Evolutionary conservation across 1,284 basidiomycete genomes (phyloP).

Genomic region (Cutaneotrichosporon mucoides): DNA sequence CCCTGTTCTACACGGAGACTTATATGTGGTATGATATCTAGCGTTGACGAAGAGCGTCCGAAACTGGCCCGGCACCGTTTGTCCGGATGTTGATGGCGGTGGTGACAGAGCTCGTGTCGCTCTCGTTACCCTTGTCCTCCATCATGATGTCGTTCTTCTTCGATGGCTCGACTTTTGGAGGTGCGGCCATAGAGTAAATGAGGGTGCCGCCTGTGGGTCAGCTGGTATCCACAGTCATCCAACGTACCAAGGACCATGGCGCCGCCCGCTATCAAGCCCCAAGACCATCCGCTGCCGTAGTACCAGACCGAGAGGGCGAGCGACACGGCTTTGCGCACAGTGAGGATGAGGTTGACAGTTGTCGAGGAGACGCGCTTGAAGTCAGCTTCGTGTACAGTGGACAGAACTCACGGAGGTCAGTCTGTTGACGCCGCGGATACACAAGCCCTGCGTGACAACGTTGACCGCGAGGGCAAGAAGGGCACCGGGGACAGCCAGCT

Average conservation of each 20-base stretch:
- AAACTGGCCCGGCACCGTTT: background rate
- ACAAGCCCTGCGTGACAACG: constrained; percentile 78
- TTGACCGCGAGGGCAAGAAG: constrained; percentile 68
- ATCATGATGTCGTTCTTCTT: background rate
- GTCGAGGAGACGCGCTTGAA: constrained; percentile 61
- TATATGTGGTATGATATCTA: background rate
- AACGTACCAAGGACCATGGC: constrained; percentile 37
- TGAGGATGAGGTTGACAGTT: constrained; percentile 81
- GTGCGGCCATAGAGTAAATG: constrained; percentile 20
- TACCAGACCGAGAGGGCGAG: constrained; percentile 59
- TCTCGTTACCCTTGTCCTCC: background rate
- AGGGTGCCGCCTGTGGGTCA: constrained; percentile 22
- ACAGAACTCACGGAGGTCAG: constrained; percentile 57
- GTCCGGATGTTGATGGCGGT: background rate
- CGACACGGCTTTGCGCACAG: constrained; percentile 82
- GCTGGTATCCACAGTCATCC: background rate
- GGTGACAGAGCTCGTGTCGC: background rate
- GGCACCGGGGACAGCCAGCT: constrained; percentile 58
- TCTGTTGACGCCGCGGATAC: constrained; percentile 84
- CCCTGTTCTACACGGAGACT: constrained; percentile 14
- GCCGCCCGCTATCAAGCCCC: constrained; percentile 41
- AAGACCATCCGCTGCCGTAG: constrained; percentile 39
- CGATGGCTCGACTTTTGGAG: background rate
- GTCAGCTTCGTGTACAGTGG: background rate
- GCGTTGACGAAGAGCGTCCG: background rate